phyloP scores from a whole-genome alignment of 1,139 yeast species.

The Starmera stellimalicola region DNA sequence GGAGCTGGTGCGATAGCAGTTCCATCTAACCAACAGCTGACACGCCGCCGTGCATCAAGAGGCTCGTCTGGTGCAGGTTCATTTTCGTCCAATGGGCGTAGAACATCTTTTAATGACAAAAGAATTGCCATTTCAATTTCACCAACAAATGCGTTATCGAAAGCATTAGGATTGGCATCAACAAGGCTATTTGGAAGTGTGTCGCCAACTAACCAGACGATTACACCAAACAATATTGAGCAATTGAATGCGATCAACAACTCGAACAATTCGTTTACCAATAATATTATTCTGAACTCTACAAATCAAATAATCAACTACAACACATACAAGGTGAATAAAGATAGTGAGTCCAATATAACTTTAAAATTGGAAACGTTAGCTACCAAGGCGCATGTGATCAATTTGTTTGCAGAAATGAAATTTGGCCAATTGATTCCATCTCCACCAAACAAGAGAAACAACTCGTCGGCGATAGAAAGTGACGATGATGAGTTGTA shows the following conservation, averaged over 20 bases:
- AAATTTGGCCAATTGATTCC: constrained; percentile 81
- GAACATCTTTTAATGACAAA: constrained; percentile 44
- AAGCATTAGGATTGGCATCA: constrained; percentile 83
- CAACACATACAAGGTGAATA: constrained; percentile 21
- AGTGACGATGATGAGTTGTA: constrained; percentile 25
- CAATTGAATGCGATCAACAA: constrained; percentile 7
- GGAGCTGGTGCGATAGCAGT: constrained; percentile 39
- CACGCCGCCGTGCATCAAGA: constrained; percentile 23
- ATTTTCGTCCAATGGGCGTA: constrained; percentile 20
- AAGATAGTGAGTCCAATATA: constrained; percentile 32
- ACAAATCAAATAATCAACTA: constrained; percentile 18
- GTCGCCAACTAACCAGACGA: constrained; percentile 2
- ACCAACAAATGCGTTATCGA: constrained; percentile 82
- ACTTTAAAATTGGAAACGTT: constrained; percentile 55
- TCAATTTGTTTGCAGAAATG: constrained; percentile 82
- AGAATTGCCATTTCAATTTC: constrained; percentile 63
- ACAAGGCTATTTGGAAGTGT: constrained; percentile 68
- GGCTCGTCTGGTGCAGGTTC: constrained; percentile 27
- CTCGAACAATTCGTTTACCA: constrained; percentile 16
- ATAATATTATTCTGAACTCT: constrained; percentile 23
- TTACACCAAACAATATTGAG: constrained; percentile 3
- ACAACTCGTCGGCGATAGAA: constrained; percentile 19
- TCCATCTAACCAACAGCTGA: constrained; percentile 12
- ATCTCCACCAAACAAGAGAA: constrained; percentile 48
- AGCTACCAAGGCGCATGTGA: constrained; percentile 86